Base-by-base conservation (phyloP, 768 basidiomycete genomes). In the Asterophora lycoperdoides region DNA sequence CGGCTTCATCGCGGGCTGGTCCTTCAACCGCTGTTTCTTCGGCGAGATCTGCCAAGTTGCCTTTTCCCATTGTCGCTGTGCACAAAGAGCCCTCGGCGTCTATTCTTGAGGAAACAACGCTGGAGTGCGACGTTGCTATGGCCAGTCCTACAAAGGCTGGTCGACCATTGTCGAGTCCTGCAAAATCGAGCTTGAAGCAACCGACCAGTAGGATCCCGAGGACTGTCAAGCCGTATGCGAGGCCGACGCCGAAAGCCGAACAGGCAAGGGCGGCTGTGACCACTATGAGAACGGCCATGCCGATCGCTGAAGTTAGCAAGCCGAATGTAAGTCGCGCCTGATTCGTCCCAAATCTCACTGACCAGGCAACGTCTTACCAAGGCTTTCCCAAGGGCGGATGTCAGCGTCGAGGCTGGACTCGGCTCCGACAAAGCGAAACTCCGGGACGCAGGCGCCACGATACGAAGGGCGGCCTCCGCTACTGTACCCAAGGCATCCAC, bases 131-230 rank as follows among this genome's bases (percentile, higher is more conserved):
- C 15, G 30, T 23, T 32, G 28, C 10, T 17, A 37, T 37, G 37
- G 17, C 49, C 19, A 55, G 50, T 36, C 41, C 60, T 15, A 56
- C 65, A 30, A 56, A 56, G 48, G 48, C 55, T 39, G 53, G 41
- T 26, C 58, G 46, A 34, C 55, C 55, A 17, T 46, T 56, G 3
- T 56, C 59, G n/a, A 69, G 64, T 53, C 62, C 70, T 33, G 51
- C 56, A 4, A 77, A 74, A 47, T 78, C 78, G 14, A 71, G 52
- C 38, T 58, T 83, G 44, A 79, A 74, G 57, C 78, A 81, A 52
- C 63, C 69, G 7, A 73, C 69, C 0, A 82, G 83, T 62, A 73
- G 73, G 60, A 85, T 85, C 56, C 83, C 83, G 14, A 73, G 83
- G 50, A 79, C 80, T 35, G 74, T 62, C 19, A 84, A 83, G 46